Conservation (phyloP, 192 early-diverging fungal genomes). For the Rhizophagus clarus region DNA sequence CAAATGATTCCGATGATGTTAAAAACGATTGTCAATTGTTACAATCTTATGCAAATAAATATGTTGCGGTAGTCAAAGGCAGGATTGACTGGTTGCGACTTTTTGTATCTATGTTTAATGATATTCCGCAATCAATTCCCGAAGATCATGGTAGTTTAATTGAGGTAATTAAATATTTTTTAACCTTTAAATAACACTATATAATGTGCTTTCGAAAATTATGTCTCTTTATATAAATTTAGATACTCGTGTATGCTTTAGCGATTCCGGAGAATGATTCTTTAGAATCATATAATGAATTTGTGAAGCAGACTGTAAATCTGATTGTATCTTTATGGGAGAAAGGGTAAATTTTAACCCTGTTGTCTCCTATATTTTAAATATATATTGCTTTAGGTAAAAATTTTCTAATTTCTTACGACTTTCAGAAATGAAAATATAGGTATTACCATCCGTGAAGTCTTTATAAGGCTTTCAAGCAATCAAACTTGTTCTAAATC, state of each 20-base stretch:
- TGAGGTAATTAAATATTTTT: not conserved
- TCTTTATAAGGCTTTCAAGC: constrained; percentile 8
- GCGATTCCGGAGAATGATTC: not conserved
- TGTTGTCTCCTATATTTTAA: not conserved
- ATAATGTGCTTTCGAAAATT: not conserved
- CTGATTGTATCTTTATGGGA: constrained; percentile 4
- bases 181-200: not conserved
- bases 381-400: not conserved
- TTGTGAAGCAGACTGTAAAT: not conserved
- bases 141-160: constrained; percentile 2
- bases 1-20: not conserved
- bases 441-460: not conserved
- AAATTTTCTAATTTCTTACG: not conserved
- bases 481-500: not conserved
- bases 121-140: constrained; percentile 12
- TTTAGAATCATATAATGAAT: not conserved
- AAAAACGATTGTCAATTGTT: constrained; percentile 11
- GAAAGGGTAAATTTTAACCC: not conserved
- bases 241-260: constrained; percentile 2
- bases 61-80: not conserved
- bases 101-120: constrained; percentile 9
- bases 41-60: not conserved
- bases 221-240: not conserved
- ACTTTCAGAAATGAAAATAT: not conserved
- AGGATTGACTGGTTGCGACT: not conserved